Evolutionary conservation across 371 early-diverging fungal genomes (phyloP), one percentile per base, ranked within the genome.

Genomic region (Rhizopus arrhizus): DNA sequence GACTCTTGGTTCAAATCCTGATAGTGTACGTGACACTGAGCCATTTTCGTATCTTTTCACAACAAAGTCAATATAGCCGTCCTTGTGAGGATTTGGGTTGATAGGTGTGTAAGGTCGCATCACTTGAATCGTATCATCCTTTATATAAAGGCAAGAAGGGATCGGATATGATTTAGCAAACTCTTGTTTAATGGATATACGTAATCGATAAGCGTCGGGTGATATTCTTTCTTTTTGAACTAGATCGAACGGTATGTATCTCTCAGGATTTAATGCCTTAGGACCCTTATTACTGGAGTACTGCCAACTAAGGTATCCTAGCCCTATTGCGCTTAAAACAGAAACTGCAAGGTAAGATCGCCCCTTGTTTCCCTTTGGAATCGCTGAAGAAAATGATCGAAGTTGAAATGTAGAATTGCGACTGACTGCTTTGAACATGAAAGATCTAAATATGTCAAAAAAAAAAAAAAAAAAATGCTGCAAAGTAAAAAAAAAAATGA

Each of bases 91-190:
- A 45, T 80, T 63, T 12, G 56, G 53, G 28, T 81, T 77, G 35
- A 87, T 72, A 16, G 90, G 88, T 31, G 88, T 86, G 62, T 88
- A 90, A 2, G 81, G 64, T 10, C 89, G 72, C 68, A 84, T 88
- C 50, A 89, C 81, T 62, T 89, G 87, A 60, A 86, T 86, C 4
- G 80, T 61, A 60, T 87, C 83, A 58, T 89, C 89, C 59, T 85
- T 86, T 43, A 89, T 77, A 52, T 83, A 73, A 16, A 89, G 64
- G 58, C 85, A 83, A 15, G 77, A 80, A 22, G 81, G 74, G 5
- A 75, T 66, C 16, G 83, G 78, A 38, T 72, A 80, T 7, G 35
- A 7, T 32, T 62, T 55, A 11, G 35, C 41, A 5, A 5, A 3
- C 33, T 67, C 49, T 47, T 47, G 33, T 31, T 70, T 59, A 22